Percentiles rank a stretch among this genome's conserved stretches.
phyloP scores from a whole-genome alignment of 2,329 filamentous ascomycete species.

The Massarina eburnea region DNA sequence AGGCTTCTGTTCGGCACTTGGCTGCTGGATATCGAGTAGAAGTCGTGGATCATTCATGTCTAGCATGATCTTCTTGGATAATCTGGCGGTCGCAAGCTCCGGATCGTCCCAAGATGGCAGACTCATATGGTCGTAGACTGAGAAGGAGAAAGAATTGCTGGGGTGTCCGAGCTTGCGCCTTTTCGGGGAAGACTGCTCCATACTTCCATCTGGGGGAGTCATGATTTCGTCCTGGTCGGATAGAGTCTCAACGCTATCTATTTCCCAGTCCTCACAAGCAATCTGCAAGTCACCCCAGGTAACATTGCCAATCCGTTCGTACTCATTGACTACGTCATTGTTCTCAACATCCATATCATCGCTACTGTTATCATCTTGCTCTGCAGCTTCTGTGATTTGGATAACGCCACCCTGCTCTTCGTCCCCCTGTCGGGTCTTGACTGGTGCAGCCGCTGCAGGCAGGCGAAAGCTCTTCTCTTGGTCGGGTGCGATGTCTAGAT shows the following conservation, averaged over 20 bases:
- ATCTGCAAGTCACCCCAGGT: constrained; percentile 80
- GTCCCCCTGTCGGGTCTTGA: constrained; percentile 52
- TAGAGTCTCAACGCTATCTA: constrained; percentile 47
- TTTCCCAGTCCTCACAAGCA: constrained; percentile 83
- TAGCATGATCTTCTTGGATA: constrained; percentile 77
- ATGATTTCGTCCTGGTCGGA: constrained; percentile 32
- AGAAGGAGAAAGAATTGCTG: constrained; percentile 28
- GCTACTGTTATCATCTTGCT: constrained; percentile 47
- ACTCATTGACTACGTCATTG: constrained; percentile 56
- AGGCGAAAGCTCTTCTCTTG: constrained; percentile 84
- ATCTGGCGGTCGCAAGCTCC: constrained; percentile 68
- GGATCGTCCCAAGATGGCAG: constrained; percentile 77
- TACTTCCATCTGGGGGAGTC: constrained; percentile 27
- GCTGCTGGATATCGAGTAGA: constrained; percentile 75
- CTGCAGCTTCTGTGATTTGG: constrained; percentile 44
- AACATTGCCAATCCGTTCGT: constrained; percentile 72
- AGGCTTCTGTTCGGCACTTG: constrained; percentile 62
- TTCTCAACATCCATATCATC: constrained; percentile 51
- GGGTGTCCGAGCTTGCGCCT: constrained; percentile 60
- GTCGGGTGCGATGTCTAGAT: constrained; percentile 80
- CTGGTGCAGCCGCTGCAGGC: constrained; percentile 54
- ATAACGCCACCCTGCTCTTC: constrained; percentile 60
- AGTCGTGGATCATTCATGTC: constrained; percentile 88
- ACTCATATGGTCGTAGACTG: constrained; percentile 39
- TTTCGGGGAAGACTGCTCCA: constrained; percentile 55